Conservation (phyloP, 2,329 filamentous ascomycete genomes). For the Sclerotinia trifoliorum region DNA sequence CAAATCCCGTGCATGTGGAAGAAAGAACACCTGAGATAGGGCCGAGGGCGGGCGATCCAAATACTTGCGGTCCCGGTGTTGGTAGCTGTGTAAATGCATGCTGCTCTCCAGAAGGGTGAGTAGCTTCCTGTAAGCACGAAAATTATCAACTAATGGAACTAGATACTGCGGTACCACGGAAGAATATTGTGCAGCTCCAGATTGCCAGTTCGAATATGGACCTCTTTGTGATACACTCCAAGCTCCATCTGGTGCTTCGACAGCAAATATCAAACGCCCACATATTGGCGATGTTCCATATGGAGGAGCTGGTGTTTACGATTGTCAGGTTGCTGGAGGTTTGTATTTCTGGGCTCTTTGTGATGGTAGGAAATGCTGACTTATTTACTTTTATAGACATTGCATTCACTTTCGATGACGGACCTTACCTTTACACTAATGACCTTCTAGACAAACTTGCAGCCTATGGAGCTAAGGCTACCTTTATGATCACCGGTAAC, state of each 20-base stretch:
- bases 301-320: slow-evolving; percentile 56
- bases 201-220: slow-evolving; percentile 61
- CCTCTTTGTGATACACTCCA: slow-evolving; percentile 54
- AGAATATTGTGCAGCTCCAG: slow-evolving; percentile 59
- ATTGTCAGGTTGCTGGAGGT: slow-evolving; percentile 53
- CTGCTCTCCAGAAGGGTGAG: slow-evolving; percentile 36
- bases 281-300: slow-evolving; percentile 55
- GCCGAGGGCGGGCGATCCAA: slow-evolving; percentile 27
- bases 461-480: slow-evolving; percentile 60
- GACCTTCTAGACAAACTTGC: slow-evolving; percentile 55
- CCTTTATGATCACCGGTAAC: slow-evolving; percentile 59
- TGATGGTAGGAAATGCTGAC: neutral
- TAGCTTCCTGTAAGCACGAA: neutral
- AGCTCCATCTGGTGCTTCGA: slow-evolving; percentile 54
- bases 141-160: neutral
- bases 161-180: slow-evolving; percentile 34
- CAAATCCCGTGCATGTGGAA: slow-evolving; percentile 20
- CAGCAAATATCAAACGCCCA: slow-evolving; percentile 49
- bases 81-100: slow-evolving; percentile 34
- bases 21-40: slow-evolving; percentile 16
- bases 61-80: slow-evolving; percentile 34
- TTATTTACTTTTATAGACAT: slow-evolving; percentile 44
- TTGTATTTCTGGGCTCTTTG: neutral
- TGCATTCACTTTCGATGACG: slow-evolving; percentile 67
- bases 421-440: slow-evolving; percentile 60